Conservation (phyloP, 306 rosid species). For the Medicago truncatula region DNA sequence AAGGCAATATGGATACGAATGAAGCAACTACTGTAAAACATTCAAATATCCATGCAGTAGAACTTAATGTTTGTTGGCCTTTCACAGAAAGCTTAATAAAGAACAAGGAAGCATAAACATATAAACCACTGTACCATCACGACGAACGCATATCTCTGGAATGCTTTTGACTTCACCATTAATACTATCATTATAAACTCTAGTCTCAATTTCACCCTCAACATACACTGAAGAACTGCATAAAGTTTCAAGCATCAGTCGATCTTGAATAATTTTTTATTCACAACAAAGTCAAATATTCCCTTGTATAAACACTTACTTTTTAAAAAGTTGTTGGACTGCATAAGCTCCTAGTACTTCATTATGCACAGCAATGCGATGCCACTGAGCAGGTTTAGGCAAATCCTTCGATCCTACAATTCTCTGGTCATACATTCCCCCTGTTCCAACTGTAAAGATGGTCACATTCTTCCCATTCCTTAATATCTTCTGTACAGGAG, state of each 20-base stretch:
- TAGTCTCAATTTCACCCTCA: slow-evolving; percentile 96
- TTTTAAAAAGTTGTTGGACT: slow-evolving; percentile 78
- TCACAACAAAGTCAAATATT: slow-evolving; percentile 29
- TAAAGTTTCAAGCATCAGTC: slow-evolving; percentile 51
- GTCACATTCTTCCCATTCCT: slow-evolving; percentile 82
- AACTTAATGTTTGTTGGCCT: slow-evolving; percentile 1
- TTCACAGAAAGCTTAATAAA: slow-evolving; percentile 6
- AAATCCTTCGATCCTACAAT: slow-evolving; percentile 55
- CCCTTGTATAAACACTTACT: slow-evolving; percentile 51
- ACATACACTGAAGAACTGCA: slow-evolving; percentile 93
- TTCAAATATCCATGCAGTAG: neutral
- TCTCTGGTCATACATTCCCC: slow-evolving; percentile 97
- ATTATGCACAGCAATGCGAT: slow-evolving; percentile 92
- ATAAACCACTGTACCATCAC: slow-evolving; percentile 67
- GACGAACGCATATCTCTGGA: slow-evolving; percentile 92
- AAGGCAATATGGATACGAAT: neutral
- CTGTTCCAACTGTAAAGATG: slow-evolving; percentile 94
- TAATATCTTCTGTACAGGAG: slow-evolving; percentile 92
- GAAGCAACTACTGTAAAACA: neutral
- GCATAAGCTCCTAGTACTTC: slow-evolving; percentile 84
- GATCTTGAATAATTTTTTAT: slow-evolving; percentile 27
- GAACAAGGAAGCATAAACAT: slow-evolving; percentile 16
- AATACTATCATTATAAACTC: slow-evolving; percentile 91
- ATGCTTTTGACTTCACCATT: slow-evolving; percentile 88
- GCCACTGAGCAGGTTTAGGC: slow-evolving; percentile 96